Evolutionary conservation across 495 filamentous ascomycete genomes (phyloP).

Genomic region (Hypoxylon lenormandii): DNA sequence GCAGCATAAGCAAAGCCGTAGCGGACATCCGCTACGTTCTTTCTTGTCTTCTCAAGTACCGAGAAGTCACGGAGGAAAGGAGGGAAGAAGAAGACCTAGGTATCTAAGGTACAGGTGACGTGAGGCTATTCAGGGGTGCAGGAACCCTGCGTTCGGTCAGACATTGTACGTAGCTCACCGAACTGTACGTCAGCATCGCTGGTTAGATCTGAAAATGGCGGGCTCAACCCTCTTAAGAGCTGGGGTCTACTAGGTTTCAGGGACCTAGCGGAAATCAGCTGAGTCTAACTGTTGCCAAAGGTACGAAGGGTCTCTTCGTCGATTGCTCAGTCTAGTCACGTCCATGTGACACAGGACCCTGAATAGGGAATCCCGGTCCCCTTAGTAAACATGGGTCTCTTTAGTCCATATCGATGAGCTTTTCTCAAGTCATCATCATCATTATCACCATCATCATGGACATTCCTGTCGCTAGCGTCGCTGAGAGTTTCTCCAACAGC

Average conservation of each 20-base stretch:
- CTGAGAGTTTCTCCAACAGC: neutral
- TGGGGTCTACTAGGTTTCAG: neutral
- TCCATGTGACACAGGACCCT: neutral
- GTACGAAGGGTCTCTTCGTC: neutral
- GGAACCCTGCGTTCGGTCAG: neutral
- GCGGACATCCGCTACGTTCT: neutral
- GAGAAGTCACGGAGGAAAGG: conserved; percentile 2
- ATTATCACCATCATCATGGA: no score
- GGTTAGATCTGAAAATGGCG: neutral
- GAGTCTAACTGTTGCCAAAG: no score
- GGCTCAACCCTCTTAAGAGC: neutral
- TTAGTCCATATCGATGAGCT: neutral
- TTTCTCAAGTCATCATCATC: neutral
- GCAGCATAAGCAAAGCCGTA: neutral
- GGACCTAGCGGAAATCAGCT: no score
- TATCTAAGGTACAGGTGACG: neutral
- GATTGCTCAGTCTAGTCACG: neutral
- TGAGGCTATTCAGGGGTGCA: neutral
- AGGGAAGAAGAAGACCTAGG: neutral
- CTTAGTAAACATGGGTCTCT: neutral
- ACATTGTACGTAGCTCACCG: neutral
- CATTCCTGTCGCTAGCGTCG: neutral
- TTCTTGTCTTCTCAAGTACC: neutral
- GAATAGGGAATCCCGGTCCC: neutral
- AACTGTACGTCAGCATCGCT: conserved; percentile 2